These are phyloP conservation scores for Loxodes magnus DNA, from an alignment of 73 alveolate genomes.

Conservation along the genomic window DNA sequence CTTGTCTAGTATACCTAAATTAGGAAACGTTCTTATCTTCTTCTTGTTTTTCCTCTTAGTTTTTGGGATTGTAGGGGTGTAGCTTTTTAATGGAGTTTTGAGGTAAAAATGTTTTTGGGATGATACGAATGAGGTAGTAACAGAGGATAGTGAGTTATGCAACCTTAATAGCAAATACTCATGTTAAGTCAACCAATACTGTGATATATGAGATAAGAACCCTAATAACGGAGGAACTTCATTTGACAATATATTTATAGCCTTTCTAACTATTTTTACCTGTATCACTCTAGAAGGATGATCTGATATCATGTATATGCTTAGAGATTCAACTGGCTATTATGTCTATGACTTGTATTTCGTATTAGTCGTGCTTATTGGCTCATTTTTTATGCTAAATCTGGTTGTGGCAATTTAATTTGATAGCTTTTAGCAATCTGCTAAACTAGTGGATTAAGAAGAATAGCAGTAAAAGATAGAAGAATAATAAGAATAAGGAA, in stretches of 20 bases:
- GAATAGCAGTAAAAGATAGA: too few relatives aligned
- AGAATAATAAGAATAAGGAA: too few relatives aligned
- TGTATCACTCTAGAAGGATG: slow-evolving; percentile 39
- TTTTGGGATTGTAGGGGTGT: slow-evolving; percentile 57
- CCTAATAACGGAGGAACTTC: slow-evolving; percentile 31
- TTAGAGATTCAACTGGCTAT: slow-evolving; percentile 8
- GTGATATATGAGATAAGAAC: slow-evolving; percentile 17
- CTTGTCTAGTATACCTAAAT: slow-evolving; percentile 42
- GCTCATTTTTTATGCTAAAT: slow-evolving; percentile 36
- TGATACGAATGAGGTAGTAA: slow-evolving; percentile 8
- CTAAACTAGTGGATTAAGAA: slow-evolving; percentile 1
- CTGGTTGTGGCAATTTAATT: slow-evolving; percentile 33
- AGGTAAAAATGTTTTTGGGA: slow-evolving; percentile 23
- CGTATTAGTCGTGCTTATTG: slow-evolving; percentile 15
- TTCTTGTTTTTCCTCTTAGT: slow-evolving; percentile 40
- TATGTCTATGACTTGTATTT: slow-evolving; percentile 22
- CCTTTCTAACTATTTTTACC: slow-evolving; percentile 29
- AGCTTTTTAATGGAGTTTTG: slow-evolving; percentile 52
- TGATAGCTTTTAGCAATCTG: slow-evolving; percentile 12
- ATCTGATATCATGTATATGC: slow-evolving; percentile 24
- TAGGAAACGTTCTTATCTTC: slow-evolving; percentile 47
- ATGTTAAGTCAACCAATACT: too few relatives aligned
- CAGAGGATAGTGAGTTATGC: background rate
- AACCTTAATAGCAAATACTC: too few relatives aligned
- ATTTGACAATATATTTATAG: slow-evolving; percentile 23